Evolutionary conservation across 2,329 filamentous ascomycete genomes (phyloP).

Genomic region (Teratosphaeria epicoccoides): DNA sequence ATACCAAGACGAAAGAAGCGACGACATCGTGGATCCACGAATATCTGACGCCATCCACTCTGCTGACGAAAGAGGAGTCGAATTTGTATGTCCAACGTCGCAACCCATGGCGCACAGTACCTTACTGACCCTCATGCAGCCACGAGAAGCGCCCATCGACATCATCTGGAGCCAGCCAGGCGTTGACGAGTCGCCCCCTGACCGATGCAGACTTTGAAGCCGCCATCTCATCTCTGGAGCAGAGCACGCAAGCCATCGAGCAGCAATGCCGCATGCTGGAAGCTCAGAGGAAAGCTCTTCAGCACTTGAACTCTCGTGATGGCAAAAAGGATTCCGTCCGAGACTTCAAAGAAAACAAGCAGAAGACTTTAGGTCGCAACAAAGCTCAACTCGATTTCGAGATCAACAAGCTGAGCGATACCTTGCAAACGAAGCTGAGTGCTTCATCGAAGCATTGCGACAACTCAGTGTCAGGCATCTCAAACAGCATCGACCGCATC

Average conservation of each 20-base stretch:
- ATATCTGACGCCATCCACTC: conserved; percentile 35
- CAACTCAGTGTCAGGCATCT: conserved; percentile 35
- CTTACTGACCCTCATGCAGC: not conserved
- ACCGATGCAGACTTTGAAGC: conserved; percentile 49
- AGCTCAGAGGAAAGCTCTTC: conserved; percentile 51
- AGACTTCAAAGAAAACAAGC: conserved; percentile 3
- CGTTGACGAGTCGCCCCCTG: conserved; percentile 33
- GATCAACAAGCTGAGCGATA: conserved; percentile 21
- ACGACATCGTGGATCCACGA: conserved; percentile 37
- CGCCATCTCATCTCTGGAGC: conserved; percentile 54
- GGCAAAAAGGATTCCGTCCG: not conserved
- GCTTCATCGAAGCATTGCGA: conserved; percentile 40
- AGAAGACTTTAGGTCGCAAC: conserved; percentile 25
- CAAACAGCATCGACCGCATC: conserved; percentile 41
- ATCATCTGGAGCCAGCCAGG: not conserved
- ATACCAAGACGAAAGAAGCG: conserved; percentile 30
- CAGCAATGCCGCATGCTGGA: conserved; percentile 53
- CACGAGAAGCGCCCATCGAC: not conserved
- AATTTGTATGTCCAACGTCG: conserved; percentile 30
- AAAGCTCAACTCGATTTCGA: conserved; percentile 33
- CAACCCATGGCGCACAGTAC: not conserved
- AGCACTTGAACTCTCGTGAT: conserved; percentile 41
- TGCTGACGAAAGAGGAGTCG: conserved; percentile 40
- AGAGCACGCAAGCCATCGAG: conserved; percentile 53
- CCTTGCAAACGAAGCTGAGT: conserved; percentile 24